Base-by-base conservation (phyloP, 2,329 filamentous ascomycete genomes). In the Fusarium abutilonis region DNA sequence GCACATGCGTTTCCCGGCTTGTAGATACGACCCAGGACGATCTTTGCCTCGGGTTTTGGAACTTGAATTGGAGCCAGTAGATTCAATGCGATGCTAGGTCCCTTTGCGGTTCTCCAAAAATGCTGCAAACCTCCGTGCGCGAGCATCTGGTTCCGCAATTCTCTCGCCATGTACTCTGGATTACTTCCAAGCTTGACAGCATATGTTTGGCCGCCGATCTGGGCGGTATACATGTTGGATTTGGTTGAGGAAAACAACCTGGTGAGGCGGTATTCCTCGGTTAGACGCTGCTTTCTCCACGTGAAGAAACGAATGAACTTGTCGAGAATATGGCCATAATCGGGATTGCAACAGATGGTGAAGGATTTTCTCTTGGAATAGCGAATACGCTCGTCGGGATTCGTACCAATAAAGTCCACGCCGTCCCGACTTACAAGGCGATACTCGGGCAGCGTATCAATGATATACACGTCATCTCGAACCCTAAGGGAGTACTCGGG, bases 161-260 rank as follows among this genome's bases (percentile, higher is more conserved):
- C 60, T 9, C 14, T 17, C 3, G n/a, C 32, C 10, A 49, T 36
- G 13, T 9, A 13, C 10, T 36, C 4, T 1, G 41, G 21, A 7
- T 35, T 15, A 4, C 29, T 13, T 15, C 41, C 49, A 5, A 63
- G 15, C 10, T 52, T 67, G 6, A 56, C 56, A 9, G 45, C 28
- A 15, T 52, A 47, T 3, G 9, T 35, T 13, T 14, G 46, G 9
- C 21, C 4, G 6, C 36, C 39, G 5, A 55, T 35, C 23, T 50
- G 15, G 0, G 42, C 39, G 4, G 34, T 59, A 23, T 54, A 54
- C 6, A 50, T 28, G 6, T n/a, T 19, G 2, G 60, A 44, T 9
- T 15, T 28, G 8, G 9, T 13, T 1, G 52, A 46, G n/a, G 35
- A 15, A 4, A 35, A 11, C 6, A 57, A 1, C 9, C 21, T 21